Base-by-base conservation (phyloP, 1,139 yeast species). In the Yamadazyma sp. region DNA sequence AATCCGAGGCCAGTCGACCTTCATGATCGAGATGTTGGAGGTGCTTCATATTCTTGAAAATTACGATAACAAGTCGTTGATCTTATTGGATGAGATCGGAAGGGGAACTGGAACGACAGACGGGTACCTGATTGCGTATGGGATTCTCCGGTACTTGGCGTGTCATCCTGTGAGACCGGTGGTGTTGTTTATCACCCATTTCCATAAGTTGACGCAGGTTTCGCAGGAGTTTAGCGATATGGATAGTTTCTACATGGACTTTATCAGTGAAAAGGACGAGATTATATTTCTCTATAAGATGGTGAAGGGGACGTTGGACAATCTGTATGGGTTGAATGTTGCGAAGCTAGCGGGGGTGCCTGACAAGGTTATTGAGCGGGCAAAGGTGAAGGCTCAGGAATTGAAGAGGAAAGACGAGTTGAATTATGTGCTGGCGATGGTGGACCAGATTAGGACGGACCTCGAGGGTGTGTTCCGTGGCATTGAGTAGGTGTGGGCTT, bases 81-180 rank as follows among this genome's bases (percentile, higher is more conserved):
- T 85, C 1, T 63, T 90, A 13, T 64, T 92, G 37, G 98, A 94
- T 61, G 99, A 92, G 59, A 76, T 92, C 47, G 95, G 95, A 3
- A 62, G 92, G 37, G 94, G 88, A 4, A 92, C 98, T 0, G 85
- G 96, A 0, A 89, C 97, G 0, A 70, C 71, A 41, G 98, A 92
- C 61, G 98, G 98, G 0, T 83, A 84, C 26, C 80, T 95, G 0
- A 80, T 92, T 25, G 97, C 97, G 0, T 78, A 81, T 53, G 71
- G 95, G 0, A 82, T 92, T 2, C 63, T 92, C 41, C 72, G 77
- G 41, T 82, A 86, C 50, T 72, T 89, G 38, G 62, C 82, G 3
- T 67, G 66, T 22, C 55, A 57, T 14, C 51, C 63, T 0, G 64
- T 61, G 5, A 52, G 71, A 29, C 83, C 92, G 0, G 61, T 86